A percentile compares a stretch with the other conserved stretches of the same genome.
Conservation (phyloP, 2,329 filamentous ascomycete genomes). For the Atkinsonella texensis region DNA sequence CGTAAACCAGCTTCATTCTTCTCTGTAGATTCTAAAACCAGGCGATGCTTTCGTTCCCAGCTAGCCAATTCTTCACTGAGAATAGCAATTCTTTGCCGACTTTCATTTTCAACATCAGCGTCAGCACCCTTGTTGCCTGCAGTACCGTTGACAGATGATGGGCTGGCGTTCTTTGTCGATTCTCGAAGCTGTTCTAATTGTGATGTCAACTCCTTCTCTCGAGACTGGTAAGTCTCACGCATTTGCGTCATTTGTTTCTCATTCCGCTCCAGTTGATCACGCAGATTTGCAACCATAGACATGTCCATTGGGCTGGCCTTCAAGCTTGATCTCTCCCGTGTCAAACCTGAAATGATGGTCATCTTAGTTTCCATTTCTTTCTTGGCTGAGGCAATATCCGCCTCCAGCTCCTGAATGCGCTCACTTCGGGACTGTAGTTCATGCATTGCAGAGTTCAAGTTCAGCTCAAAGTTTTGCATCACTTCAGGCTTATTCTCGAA, state of each 20-base stretch:
- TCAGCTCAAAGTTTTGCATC: conserved; percentile 86
- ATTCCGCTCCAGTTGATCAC: conserved; percentile 77
- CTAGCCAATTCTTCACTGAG: conserved; percentile 59
- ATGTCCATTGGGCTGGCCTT: conserved; percentile 80
- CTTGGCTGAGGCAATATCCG: conserved; percentile 68
- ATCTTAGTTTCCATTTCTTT: conserved; percentile 98
- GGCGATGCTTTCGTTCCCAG: conserved; percentile 68
- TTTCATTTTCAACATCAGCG: conserved; percentile 18
- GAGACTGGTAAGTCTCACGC: conserved; percentile 57
- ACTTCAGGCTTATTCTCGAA: conserved; percentile 72
- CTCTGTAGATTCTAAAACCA: conserved; percentile 57
- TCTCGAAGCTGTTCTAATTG: conserved; percentile 60
- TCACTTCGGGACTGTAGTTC: conserved; percentile 81
- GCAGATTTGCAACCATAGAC: conserved; percentile 74
- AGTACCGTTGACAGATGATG: conserved; percentile 8
- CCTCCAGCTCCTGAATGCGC: conserved; percentile 79
- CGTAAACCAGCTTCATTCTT: conserved; percentile 61
- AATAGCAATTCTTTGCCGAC: conserved; percentile 40
- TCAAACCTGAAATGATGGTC: conserved; percentile 87
- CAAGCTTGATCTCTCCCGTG: conserved; percentile 83
- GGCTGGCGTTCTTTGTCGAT: conserved; percentile 30
- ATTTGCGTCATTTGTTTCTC: conserved; percentile 68
- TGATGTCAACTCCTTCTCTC: conserved; percentile 61
- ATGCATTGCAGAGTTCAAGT: conserved; percentile 83
- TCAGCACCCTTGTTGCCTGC: conserved; percentile 17